Evolutionary conservation across 2,329 filamentous ascomycete genomes (phyloP).

Genomic region (Xylariaceae sp.): DNA sequence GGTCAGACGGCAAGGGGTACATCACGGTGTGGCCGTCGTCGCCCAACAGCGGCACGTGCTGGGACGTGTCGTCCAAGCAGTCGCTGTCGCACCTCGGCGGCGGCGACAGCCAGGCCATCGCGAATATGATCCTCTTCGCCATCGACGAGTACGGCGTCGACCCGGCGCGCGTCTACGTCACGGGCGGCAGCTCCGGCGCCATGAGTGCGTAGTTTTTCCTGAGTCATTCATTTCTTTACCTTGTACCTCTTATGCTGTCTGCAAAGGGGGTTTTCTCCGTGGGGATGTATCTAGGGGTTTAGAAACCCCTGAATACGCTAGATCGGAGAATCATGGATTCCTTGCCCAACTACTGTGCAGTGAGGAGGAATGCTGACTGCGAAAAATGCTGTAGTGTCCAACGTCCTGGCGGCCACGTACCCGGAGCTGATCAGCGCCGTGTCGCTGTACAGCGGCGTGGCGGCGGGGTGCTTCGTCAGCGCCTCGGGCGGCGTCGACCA

Average conservation of each 20-base stretch:
- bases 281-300: no score
- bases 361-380: no score
- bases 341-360: no score
- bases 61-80: conserved; percentile 56
- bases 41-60: conserved; percentile 54
- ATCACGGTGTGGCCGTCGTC: conserved; percentile 55
- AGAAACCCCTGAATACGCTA: no score
- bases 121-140: conserved; percentile 42
- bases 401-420: conserved; percentile 47
- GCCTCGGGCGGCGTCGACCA: conserved; percentile 44
- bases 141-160: conserved; percentile 37
- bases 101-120: conserved; percentile 42
- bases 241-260: no score
- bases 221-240: no score
- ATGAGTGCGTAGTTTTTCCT: no score
- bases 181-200: conserved; percentile 40
- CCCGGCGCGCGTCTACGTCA: conserved; percentile 38
- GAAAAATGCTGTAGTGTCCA: no score
- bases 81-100: conserved; percentile 41
- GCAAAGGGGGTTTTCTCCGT: no score
- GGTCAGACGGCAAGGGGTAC: conserved; percentile 41
- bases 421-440: conserved; percentile 46
- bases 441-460: conserved; percentile 44
- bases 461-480: conserved; percentile 46
- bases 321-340: no score